phyloP scores from a whole-genome alignment of 2,329 filamentous ascomycete species.

The Phialemonium atrogriseum region DNA sequence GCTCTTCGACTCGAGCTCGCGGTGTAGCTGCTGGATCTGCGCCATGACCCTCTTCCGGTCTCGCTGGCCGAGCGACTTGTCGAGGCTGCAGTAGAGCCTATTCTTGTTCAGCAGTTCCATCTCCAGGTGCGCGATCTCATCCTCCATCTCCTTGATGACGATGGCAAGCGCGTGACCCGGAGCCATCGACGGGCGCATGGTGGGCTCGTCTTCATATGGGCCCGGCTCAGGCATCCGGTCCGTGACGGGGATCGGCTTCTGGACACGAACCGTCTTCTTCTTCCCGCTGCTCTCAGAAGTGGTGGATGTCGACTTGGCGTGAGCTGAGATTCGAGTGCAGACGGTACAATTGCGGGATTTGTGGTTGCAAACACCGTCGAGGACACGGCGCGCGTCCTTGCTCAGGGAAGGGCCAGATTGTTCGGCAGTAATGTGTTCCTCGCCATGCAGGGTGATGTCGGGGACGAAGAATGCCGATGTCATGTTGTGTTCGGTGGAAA shows the following conservation, averaged over 20 bases:
- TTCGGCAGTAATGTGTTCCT: constrained; percentile 22
- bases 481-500: constrained; percentile 40
- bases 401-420: constrained; percentile 38
- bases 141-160: constrained; percentile 75
- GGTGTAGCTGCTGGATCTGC: constrained; percentile 53
- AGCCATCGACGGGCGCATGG: constrained; percentile 57
- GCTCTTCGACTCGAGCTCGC: constrained; percentile 61
- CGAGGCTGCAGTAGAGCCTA: constrained; percentile 50
- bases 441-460: constrained; percentile 44
- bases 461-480: constrained; percentile 51
- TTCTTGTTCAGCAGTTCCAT: constrained; percentile 54
- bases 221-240: constrained; percentile 44
- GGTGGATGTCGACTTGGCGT: constrained; percentile 10
- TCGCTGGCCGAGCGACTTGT: constrained; percentile 57
- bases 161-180: constrained; percentile 67
- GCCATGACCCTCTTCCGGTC: constrained; percentile 53
- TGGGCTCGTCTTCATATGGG: constrained; percentile 44
- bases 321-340: constrained; percentile 44
- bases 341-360: constrained; percentile 49
- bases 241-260: constrained; percentile 59
- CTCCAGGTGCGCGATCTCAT: constrained; percentile 72
- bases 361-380: constrained; percentile 46
- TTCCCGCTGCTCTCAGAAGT: constrained; percentile 11
- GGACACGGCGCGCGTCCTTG: constrained; percentile 40
- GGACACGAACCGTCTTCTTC: constrained; percentile 53